phyloP scores from a whole-genome alignment of 306 rosid genomes.

The Cicer arietinum region DNA sequence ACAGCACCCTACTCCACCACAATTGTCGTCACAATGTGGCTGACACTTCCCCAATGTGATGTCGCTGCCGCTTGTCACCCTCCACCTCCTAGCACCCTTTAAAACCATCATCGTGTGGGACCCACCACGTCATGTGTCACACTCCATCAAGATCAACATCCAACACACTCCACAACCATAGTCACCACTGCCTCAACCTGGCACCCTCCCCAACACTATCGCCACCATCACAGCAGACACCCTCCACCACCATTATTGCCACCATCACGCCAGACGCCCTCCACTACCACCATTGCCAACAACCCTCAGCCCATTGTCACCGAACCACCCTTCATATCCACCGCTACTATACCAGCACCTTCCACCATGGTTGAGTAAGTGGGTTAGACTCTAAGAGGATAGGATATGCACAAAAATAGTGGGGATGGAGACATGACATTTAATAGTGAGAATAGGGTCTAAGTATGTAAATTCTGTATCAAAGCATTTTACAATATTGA shows the following conservation, averaged over 20 bases:
- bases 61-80: too few species aligned
- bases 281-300: not conserved
- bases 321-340: not conserved
- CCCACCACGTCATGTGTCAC: not conserved
- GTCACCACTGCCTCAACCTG: not conserved
- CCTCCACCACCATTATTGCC: too few species aligned
- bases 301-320: not conserved
- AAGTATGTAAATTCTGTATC: too few species aligned
- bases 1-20: not conserved
- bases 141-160: too few species aligned
- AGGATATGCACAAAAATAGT: too few species aligned
- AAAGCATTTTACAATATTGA: too few species aligned
- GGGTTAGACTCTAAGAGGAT: too few species aligned
- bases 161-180: not conserved
- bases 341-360: not conserved
- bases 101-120: not conserved
- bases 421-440: too few species aligned
- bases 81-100: too few species aligned
- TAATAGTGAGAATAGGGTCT: too few species aligned
- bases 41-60: too few species aligned
- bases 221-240: not conserved
- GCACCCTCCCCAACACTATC: not conserved
- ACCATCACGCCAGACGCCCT: not conserved
- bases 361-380: too few species aligned
- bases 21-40: not conserved